Evolutionary conservation across 441 rosid species (phyloP), one percentile per base, ranked within the genome.

Genomic region (Jatropha podagrica): DNA sequence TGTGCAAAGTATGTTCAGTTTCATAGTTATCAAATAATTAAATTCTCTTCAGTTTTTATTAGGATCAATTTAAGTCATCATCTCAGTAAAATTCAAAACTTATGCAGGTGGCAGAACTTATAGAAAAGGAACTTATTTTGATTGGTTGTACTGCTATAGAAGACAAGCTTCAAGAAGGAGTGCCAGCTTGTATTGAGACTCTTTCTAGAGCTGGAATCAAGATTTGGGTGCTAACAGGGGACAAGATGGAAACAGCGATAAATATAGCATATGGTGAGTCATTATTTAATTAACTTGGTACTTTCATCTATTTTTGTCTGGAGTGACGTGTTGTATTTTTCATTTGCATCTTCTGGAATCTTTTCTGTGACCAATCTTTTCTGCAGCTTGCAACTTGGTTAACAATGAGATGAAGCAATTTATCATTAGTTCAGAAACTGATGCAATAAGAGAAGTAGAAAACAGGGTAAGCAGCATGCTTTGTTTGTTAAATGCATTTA

Each of bases 141-240:
- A 97, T 97, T 78, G 99, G 99, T 46, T 80, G 87, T 81, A 97
- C 99, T 78, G 99, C 99, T n/a, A 97, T 97, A 82, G 99, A 97
- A 90, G 99, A 97, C 86, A 97, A 97, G 77, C 99, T 97, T 85
- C 99, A 97, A 84, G 99, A 97, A 86, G 99, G 99, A 79, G 99
- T 97, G 44, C 99, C 99, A 63, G 78, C 76, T 84, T 97, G 99
- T 85, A 97, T 97, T 79, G 95, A 97, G 85, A 97, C 98, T 80
- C 98, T 97, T 82, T 85, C 98, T 58, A 91, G 86, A 86, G 99
- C 99, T 81, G 99, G 99, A 80, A 97, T 97, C 78, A 97, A 97
- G 89, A 93, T 97, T 73, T 97, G 99, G 99, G 90, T 97, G 81
- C 82, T 97, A 78, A 95, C 99, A 71, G 99, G 99, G 76, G 99